Percentiles rank a stretch among this genome's conserved stretches.
phyloP scores from a whole-genome alignment of 2,329 filamentous ascomycete species.

The Aspergillus ochraceoroseus region DNA sequence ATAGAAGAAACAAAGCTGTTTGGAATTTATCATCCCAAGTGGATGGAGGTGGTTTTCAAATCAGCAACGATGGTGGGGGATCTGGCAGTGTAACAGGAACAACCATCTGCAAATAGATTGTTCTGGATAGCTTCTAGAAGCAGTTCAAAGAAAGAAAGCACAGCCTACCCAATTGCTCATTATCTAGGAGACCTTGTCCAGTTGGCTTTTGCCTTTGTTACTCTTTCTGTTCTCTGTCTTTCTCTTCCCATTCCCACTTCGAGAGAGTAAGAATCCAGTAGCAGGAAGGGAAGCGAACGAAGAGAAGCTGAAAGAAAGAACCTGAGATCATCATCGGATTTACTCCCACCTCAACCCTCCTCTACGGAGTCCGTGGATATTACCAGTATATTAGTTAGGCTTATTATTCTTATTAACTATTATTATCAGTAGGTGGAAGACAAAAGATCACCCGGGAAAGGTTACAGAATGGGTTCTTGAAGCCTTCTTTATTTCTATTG shows the following conservation, averaged over 20 bases:
- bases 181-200: too few species aligned
- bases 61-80: constrained; percentile 5
- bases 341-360: too few species aligned
- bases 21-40: not conserved
- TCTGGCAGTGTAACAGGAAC: not conserved
- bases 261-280: not conserved
- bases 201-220: too few species aligned
- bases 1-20: not conserved
- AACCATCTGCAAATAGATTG: not conserved
- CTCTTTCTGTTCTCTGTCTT: constrained; percentile 6
- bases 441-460: too few species aligned
- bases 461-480: too few species aligned
- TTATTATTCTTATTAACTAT: too few species aligned
- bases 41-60: not conserved
- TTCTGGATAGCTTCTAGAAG: constrained; percentile 14
- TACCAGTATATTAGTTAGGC: too few species aligned
- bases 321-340: too few species aligned
- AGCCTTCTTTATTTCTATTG: too few species aligned
- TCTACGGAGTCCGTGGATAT: too few species aligned
- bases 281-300: not conserved
- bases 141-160: not conserved
- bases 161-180: constrained; percentile 2
- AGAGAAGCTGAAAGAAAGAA: constrained; percentile 3
- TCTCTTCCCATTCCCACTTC: too few species aligned
- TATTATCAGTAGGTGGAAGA: too few species aligned